Percentiles rank a stretch among this genome's conserved stretches.
These are phyloP conservation scores for Allium sativum DNA, from an alignment of 106 monocot genomes.

Conservation along the genomic window DNA sequence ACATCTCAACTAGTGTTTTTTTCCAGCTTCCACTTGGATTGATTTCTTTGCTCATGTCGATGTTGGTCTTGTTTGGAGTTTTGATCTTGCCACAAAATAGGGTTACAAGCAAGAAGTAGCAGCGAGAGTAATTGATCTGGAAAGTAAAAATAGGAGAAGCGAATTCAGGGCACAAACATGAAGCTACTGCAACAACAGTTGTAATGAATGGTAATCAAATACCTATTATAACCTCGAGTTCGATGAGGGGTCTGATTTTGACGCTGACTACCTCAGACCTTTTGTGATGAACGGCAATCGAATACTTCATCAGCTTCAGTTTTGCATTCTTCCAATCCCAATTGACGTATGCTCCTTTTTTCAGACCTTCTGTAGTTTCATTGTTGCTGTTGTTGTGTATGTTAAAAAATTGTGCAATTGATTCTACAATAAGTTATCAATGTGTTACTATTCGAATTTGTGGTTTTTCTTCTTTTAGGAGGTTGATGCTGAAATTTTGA, in stretches of 20 bases:
- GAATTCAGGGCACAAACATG: neutral
- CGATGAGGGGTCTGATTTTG: slow-evolving; percentile 6
- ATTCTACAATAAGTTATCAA: neutral
- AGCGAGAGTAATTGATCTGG: too few relatives aligned
- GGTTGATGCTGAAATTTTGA: too few relatives aligned
- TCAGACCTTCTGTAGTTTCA: neutral
- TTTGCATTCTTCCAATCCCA: slow-evolving; percentile 84
- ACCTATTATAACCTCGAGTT: neutral
- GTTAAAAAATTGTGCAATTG: neutral
- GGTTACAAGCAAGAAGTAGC: too few relatives aligned
- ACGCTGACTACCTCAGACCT: too few relatives aligned
- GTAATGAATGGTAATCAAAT: neutral
- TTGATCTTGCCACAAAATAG: too few relatives aligned
- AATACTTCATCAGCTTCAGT: slow-evolving; percentile 63
- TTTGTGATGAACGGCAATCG: too few relatives aligned
- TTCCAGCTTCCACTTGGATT: too few relatives aligned
- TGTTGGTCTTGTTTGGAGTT: too few relatives aligned
- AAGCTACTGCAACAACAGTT: neutral
- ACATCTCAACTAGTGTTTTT: too few relatives aligned
- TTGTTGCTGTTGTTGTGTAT: neutral
- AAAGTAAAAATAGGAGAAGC: slow-evolving; percentile 6
- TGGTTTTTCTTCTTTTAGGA: too few relatives aligned
- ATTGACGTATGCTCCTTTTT: slow-evolving; percentile 45
- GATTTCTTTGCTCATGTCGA: too few relatives aligned
- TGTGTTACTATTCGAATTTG: too few relatives aligned